Evolutionary conservation across 345 rosid genomes (phyloP), one percentile per base, ranked within the genome.

Genomic region (Conringia planisiliqua): DNA sequence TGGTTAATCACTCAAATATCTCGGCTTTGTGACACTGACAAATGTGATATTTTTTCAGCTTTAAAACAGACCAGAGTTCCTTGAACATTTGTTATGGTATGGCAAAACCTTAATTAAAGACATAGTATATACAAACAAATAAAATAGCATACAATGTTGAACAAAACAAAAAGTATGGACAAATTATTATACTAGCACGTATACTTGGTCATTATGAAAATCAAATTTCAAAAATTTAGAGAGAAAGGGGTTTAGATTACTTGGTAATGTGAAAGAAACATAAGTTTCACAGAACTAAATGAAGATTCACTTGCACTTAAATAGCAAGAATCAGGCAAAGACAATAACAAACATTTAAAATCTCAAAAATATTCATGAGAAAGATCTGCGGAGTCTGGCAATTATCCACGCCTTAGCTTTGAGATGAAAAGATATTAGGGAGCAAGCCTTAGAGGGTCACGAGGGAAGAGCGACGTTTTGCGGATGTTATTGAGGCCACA

Each of bases 391-490:
- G 50, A 60, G 50, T 36, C 20, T 52, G 40, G 10, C 43, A 8
- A n/a, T n/a, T n/a, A n/a, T n/a, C n/a, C n/a, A n/a, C n/a, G n/a
- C n/a, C n/a, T n/a, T n/a, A n/a, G n/a, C n/a, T n/a, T n/a, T n/a
- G n/a, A n/a, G n/a, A n/a, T n/a, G n/a, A n/a, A 16, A 50, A 69
- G 33, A 9, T 14, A 27, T 24, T 61, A 78, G n/a, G 97, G 97
- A 4, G 96, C 85, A 20, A 91, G 47, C 82, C 96, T 87, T 4
- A 57, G 86, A 2, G 93, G 93, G 72, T 91, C 98, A 22, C 91
- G 96, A 18, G 97, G 98, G 92, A 72, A 91, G 22, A 90, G 89
- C 0, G 98, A 94, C 20, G 90, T 81, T 70, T 88, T 88, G 30
- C 90, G 82, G 61, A 94, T 90, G 83, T 91, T 88, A 27, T 90